A percentile compares a stretch with the other conserved stretches of the same genome.
phyloP scores from a whole-genome alignment of 768 basidiomycete species.

The Mycena leptocephala region DNA sequence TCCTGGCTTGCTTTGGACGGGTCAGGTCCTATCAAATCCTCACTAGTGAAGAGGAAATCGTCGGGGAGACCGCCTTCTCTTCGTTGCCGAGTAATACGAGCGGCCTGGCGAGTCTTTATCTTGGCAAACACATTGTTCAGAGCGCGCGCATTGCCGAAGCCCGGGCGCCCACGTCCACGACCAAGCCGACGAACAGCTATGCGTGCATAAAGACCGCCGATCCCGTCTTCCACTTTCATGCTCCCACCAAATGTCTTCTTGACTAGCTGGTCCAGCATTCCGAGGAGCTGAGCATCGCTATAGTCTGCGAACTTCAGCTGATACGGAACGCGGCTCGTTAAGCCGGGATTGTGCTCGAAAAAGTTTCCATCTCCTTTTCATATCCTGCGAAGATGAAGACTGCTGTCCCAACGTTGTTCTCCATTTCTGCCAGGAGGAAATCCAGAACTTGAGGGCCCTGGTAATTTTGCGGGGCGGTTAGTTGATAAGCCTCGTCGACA shows the following conservation, averaged over 20 bases:
- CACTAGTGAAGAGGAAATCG: conserved; percentile 66
- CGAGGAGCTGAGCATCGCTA: conserved; percentile 67
- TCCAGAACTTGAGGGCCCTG: conserved; percentile 76
- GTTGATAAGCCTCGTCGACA: conserved; percentile 82
- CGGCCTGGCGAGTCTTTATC: conserved; percentile 69
- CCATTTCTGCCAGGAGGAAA: conserved; percentile 83
- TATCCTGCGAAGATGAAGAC: conserved; percentile 85
- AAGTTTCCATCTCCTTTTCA: conserved; percentile 81
- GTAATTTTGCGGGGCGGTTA: conserved; percentile 63
- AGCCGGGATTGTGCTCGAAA: conserved; percentile 85
- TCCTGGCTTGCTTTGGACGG: conserved; percentile 65
- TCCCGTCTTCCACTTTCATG: conserved; percentile 73
- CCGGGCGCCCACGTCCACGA: conserved; percentile 69
- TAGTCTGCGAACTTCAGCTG: conserved; percentile 75
- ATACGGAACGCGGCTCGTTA: conserved; percentile 79
- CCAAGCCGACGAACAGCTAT: conserved; percentile 76
- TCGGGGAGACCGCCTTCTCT: conserved; percentile 55
- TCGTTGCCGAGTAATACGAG: conserved; percentile 61
- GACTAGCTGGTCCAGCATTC: conserved; percentile 69
- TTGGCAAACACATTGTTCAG: conserved; percentile 65
- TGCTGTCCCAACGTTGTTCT: conserved; percentile 74
- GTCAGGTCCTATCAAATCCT: conserved; percentile 79
- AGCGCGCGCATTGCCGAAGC: conserved; percentile 81
- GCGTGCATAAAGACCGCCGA: conserved; percentile 68
- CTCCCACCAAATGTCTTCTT: conserved; percentile 60